Evolutionary conservation across 129 eudicot genomes (phyloP).

Genomic region (Erigeron canadensis): DNA sequence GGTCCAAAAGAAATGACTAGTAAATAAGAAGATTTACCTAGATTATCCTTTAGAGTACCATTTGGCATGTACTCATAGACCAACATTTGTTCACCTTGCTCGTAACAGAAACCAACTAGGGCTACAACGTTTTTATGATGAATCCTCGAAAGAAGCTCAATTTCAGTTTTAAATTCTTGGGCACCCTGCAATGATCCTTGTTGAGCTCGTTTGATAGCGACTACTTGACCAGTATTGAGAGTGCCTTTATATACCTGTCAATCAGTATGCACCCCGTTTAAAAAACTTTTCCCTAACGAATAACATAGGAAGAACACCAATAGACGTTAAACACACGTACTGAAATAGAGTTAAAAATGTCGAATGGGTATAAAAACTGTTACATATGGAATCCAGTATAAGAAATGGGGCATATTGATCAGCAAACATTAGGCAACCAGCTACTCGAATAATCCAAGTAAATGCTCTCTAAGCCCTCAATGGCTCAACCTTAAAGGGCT

Average conservation of each 20-base stretch:
- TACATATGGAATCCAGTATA: background rate
- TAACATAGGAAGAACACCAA: background rate
- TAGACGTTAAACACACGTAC: background rate
- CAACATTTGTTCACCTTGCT: constrained; percentile 84
- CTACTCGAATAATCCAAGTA: background rate
- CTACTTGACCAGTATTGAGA: constrained; percentile 46
- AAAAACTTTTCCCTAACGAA: background rate
- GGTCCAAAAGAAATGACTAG: background rate
- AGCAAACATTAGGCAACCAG: background rate
- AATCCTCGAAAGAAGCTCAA: constrained; percentile 79
- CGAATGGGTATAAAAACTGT: background rate
- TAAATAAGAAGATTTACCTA: constrained; percentile 50
- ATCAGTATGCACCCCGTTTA: constrained; percentile 15
- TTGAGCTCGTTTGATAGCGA: constrained; percentile 86
- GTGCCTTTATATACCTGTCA: constrained; percentile 81
- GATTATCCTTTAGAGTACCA: constrained; percentile 70
- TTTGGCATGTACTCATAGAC: constrained; percentile 76
- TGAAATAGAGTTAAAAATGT: background rate
- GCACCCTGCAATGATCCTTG: constrained; percentile 88
- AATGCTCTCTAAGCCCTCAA: too few relatives aligned
- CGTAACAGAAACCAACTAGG: constrained; percentile 96
- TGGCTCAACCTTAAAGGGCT: too few relatives aligned
- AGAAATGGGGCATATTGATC: background rate
- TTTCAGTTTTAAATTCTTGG: constrained; percentile 78
- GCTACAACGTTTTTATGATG: constrained; percentile 82